Conservation (phyloP, 2,329 filamentous ascomycete genomes). For the Akanthomyces dipterigenus region DNA sequence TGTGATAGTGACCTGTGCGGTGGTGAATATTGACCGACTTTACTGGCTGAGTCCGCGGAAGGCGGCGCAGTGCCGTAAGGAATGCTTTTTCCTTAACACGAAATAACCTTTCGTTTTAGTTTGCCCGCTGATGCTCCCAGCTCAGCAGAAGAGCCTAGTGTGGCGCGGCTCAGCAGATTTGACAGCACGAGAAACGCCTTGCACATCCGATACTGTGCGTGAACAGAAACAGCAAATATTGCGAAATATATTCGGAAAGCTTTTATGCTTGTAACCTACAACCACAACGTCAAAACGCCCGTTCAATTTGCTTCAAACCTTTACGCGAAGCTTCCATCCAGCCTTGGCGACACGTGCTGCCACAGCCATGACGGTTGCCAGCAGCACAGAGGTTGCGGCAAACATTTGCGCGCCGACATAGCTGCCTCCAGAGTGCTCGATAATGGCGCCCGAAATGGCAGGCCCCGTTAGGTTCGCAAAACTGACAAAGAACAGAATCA, state of each 20-base stretch:
- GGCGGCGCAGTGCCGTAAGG: too few relatives aligned
- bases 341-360: conserved; percentile 38
- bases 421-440: conserved; percentile 10
- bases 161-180: too few relatives aligned
- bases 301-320: neutral
- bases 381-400: conserved; percentile 45
- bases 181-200: too few relatives aligned
- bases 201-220: too few relatives aligned
- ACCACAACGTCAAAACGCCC: neutral
- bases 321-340: conserved; percentile 2
- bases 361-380: conserved; percentile 42
- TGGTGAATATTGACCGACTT: too few relatives aligned
- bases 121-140: too few relatives aligned
- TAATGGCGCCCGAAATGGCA: conserved; percentile 19
- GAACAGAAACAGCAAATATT: too few relatives aligned
- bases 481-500: conserved; percentile 28
- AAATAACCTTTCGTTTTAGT: too few relatives aligned
- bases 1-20: too few relatives aligned
- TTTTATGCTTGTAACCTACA: neutral
- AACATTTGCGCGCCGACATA: conserved; percentile 34
- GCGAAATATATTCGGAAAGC: neutral
- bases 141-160: too few relatives aligned
- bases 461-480: conserved; percentile 23
- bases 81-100: too few relatives aligned
- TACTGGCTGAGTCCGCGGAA: too few relatives aligned